Evolutionary conservation across 441 rosid genomes (phyloP).

Genomic region (Raphanus hybrid): DNA sequence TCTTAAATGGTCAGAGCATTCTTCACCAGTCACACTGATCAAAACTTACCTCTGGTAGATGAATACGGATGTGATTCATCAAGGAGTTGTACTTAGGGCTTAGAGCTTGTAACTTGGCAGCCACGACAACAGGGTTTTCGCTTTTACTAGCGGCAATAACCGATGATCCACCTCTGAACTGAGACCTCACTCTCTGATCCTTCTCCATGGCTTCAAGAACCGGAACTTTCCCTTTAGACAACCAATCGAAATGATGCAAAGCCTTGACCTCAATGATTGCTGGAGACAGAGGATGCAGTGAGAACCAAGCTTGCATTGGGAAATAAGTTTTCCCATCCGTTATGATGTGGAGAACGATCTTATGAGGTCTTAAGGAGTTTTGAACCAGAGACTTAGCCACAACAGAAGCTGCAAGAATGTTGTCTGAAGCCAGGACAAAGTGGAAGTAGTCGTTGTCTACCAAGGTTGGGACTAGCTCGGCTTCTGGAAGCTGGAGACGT

Average conservation of each 20-base stretch:
- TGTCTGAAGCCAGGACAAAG: constrained; percentile 88
- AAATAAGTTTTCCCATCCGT: constrained; percentile 92
- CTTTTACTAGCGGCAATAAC: constrained; percentile 71
- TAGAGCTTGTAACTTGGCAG: constrained; percentile 91
- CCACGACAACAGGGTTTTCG: constrained; percentile 76
- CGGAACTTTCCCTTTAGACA: constrained; percentile 88
- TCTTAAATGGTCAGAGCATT: not conserved
- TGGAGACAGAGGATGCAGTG: constrained; percentile 77
- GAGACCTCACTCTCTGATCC: constrained; percentile 78
- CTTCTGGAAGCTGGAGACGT: constrained; percentile 85
- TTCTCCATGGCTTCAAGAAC: constrained; percentile 98
- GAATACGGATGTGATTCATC: constrained; percentile 92
- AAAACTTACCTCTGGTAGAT: constrained; percentile 81
- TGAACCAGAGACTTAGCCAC: constrained; percentile 78
- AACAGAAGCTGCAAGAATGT: constrained; percentile 86
- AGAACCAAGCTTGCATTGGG: constrained; percentile 99
- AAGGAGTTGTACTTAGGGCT: constrained; percentile 92
- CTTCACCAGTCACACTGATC: not conserved
- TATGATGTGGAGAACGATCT: constrained; percentile 79
- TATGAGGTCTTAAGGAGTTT: constrained; percentile 68
- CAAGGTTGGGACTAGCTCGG: constrained; percentile 82
- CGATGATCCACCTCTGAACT: constrained; percentile 92
- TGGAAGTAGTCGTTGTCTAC: constrained; percentile 83
- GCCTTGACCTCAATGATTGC: constrained; percentile 94
- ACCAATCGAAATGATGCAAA: constrained; percentile 95